phyloP scores from a whole-genome alignment of 139 green algal species.

The Coccomyxa sp. region DNA sequence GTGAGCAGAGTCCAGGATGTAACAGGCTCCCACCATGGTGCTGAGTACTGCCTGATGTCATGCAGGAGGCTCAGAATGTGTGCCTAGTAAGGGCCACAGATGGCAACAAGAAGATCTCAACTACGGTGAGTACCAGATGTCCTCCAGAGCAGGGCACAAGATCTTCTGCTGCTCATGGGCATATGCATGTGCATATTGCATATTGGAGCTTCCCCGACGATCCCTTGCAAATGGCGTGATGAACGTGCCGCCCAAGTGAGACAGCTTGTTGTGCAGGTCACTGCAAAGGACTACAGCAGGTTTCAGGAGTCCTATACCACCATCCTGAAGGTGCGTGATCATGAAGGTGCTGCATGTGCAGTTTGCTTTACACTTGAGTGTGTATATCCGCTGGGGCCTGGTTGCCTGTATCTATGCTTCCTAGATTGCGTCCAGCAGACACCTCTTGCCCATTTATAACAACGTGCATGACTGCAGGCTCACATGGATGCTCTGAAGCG shows the following conservation, averaged over 20 bases:
- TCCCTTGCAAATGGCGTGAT: too few relatives aligned
- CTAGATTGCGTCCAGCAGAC: background rate
- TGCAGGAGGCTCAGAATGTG: slow-evolving; percentile 38
- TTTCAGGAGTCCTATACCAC: slow-evolving; percentile 61
- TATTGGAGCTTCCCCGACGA: too few relatives aligned
- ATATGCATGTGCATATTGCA: too few relatives aligned
- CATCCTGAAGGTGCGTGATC: slow-evolving; percentile 50
- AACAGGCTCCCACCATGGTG: background rate
- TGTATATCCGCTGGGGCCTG: too few relatives aligned
- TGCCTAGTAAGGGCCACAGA: slow-evolving; percentile 76
- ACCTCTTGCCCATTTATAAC: too few relatives aligned
- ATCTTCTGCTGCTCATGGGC: background rate
- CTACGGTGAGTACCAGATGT: slow-evolving; percentile 18
- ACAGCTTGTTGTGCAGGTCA: slow-evolving; percentile 6
- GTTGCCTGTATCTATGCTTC: background rate
- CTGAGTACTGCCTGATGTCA: background rate
- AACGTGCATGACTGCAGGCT: slow-evolving; percentile 26
- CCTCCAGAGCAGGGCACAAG: background rate
- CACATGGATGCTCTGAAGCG: slow-evolving; percentile 64
- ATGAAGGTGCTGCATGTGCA: background rate
- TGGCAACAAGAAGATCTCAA: slow-evolving; percentile 77
- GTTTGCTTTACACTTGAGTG: background rate
- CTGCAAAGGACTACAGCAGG: slow-evolving; percentile 36
- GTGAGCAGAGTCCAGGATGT: background rate
- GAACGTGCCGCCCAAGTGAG: background rate